Evolutionary conservation across 768 basidiomycete species (phyloP).

Genomic region (Pisolithus microcarpus): DNA sequence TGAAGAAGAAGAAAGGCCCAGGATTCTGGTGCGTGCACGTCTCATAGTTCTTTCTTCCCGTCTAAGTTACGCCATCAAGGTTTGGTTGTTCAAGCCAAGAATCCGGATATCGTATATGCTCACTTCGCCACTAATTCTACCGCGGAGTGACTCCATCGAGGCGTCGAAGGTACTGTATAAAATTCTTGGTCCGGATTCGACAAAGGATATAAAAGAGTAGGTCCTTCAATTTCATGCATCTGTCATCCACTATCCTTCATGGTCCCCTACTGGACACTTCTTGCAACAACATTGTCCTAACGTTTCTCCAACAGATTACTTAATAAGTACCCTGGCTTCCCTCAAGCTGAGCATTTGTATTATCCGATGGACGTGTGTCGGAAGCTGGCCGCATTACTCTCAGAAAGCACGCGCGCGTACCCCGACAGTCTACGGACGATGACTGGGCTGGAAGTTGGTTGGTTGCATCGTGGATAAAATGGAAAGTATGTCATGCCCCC

Average conservation of each 20-base stretch:
- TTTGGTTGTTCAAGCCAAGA: slow-evolving; percentile 93
- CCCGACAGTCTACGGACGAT: slow-evolving; percentile 69
- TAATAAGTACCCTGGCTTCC: slow-evolving; percentile 72
- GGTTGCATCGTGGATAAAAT: slow-evolving; percentile 38
- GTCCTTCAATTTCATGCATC: not conserved
- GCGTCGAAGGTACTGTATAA: slow-evolving; percentile 86
- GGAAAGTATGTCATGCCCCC: too few relatives aligned
- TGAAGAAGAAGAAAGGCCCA: slow-evolving; percentile 75
- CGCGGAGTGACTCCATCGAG: slow-evolving; percentile 53
- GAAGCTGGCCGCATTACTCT: slow-evolving; percentile 59
- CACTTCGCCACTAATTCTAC: slow-evolving; percentile 45
- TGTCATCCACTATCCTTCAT: too few relatives aligned
- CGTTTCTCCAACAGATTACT: slow-evolving; percentile 36
- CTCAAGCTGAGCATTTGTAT: slow-evolving; percentile 79
- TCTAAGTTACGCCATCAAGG: slow-evolving; percentile 33
- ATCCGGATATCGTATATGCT: slow-evolving; percentile 72
- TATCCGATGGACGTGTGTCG: slow-evolving; percentile 78
- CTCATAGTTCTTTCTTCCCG: not conserved
- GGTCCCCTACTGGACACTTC: too few relatives aligned
- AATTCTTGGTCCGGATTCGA: slow-evolving; percentile 55
- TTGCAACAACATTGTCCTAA: not conserved
- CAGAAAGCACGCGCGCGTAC: slow-evolving; percentile 72
- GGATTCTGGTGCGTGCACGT: slow-evolving; percentile 61
- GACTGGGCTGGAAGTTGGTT: slow-evolving; percentile 79
- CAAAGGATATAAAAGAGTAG: slow-evolving; percentile 22